A percentile compares a stretch with the other conserved stretches of the same genome.
These are phyloP conservation scores for Aristolochia fimbriata DNA, from an alignment of 164 flowering plant genomes.

Conservation along the genomic window DNA sequence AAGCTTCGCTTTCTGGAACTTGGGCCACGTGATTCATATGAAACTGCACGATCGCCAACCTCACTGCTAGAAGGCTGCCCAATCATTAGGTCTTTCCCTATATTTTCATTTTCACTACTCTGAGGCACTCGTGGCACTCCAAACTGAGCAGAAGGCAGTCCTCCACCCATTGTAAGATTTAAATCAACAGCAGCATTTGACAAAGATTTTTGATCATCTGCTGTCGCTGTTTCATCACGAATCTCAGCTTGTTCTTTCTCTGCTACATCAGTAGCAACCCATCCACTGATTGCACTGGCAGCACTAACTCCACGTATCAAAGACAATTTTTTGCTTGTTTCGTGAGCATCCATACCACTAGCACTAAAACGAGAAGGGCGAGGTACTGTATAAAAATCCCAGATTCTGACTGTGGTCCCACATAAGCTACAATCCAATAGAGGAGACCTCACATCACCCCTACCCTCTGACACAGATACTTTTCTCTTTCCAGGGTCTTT, in stretches of 20 bases:
- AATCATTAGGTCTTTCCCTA: constrained; percentile 65
- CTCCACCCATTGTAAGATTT: constrained; percentile 68
- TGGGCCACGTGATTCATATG: constrained; percentile 94
- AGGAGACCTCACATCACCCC: constrained; percentile 66
- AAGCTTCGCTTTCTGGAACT: constrained; percentile 70
- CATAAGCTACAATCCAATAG: constrained; percentile 93
- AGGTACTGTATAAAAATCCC: constrained; percentile 71
- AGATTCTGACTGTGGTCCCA: constrained; percentile 86
- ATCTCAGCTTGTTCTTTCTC: constrained; percentile 71
- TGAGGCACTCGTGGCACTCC: constrained; percentile 28
- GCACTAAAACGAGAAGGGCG: constrained; percentile 67
- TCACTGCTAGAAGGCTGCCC: constrained; percentile 95
- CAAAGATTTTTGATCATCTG: constrained; percentile 32
- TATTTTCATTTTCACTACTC: constrained; percentile 25
- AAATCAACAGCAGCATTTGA: constrained; percentile 52
- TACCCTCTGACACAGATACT: constrained; percentile 36
- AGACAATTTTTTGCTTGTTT: constrained; percentile 64
- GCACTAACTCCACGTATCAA: constrained; percentile 91
- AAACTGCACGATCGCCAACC: constrained; percentile 96
- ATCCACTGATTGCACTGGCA: constrained; percentile 91
- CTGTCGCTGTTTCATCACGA: constrained; percentile 60
- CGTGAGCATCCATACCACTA: constrained; percentile 54
- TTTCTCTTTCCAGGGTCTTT: constrained; percentile 54
- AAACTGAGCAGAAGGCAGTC: constrained; percentile 30
- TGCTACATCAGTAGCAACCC: constrained; percentile 68